Conservation (phyloP, 2,329 filamentous ascomycete genomes). For the Dryadomyces sulphureus region DNA sequence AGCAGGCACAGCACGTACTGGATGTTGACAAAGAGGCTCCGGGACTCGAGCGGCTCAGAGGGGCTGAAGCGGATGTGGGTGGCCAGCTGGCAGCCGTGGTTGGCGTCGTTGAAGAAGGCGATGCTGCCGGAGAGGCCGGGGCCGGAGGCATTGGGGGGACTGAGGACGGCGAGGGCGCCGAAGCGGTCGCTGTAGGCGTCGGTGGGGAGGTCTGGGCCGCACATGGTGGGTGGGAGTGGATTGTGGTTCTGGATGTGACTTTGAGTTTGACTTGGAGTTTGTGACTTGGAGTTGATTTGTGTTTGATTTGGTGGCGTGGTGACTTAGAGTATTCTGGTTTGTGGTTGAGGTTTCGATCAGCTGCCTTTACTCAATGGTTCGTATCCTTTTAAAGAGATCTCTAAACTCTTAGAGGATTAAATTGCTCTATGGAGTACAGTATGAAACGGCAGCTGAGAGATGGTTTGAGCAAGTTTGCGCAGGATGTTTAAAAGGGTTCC, state of each 20-base stretch:
- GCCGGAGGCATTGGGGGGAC: neutral
- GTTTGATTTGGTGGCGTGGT: no score
- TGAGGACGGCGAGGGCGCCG: conserved; percentile 10
- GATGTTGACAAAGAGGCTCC: conserved; percentile 5
- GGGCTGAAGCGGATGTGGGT: conserved; percentile 10
- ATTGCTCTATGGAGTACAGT: neutral
- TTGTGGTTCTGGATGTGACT: neutral
- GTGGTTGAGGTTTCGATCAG: no score
- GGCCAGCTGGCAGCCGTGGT: conserved; percentile 9
- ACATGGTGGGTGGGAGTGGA: conserved; percentile 5
- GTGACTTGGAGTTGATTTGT: neutral
- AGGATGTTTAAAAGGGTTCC: neutral
- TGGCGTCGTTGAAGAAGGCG: conserved; percentile 9
- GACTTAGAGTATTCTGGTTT: no score
- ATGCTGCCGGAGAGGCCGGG: conserved; percentile 6
- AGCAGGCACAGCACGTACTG: conserved; percentile 1
- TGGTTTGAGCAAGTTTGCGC: conserved; percentile 11
- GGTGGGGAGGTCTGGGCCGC: conserved; percentile 6
- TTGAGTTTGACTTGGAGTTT: neutral
- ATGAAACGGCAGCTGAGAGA: conserved; percentile 1
- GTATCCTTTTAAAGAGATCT: no score
- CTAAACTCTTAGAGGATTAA: neutral
- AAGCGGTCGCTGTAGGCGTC: conserved; percentile 6
- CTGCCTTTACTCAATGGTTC: no score
- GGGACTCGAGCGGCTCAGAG: neutral